These are phyloP conservation scores for Carex cristatella DNA, from an alignment of 176 grass and related monocot genomes.

Conservation along the genomic window DNA sequence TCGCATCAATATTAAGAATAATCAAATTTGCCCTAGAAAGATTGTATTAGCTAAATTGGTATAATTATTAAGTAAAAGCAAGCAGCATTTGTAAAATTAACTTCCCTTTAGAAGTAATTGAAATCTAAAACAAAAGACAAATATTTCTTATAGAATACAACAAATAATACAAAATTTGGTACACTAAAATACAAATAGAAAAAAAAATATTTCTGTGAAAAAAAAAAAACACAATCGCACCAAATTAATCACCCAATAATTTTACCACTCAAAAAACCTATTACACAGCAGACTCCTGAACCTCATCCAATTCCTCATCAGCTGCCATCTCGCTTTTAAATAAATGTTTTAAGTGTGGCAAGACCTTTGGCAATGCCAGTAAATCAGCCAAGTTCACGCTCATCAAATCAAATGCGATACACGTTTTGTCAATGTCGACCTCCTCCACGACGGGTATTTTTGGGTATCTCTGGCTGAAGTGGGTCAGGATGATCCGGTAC, in stretches of 20 bases:
- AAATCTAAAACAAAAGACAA: not conserved
- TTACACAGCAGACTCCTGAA: conserved; percentile 49
- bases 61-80: not conserved
- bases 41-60: not conserved
- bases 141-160: not conserved
- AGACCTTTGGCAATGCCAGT: conserved; percentile 59
- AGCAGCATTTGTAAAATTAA: not conserved
- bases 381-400: conserved; percentile 69
- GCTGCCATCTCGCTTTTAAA: conserved; percentile 58
- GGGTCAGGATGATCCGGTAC: conserved; percentile 78
- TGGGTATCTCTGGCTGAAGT: conserved; percentile 95
- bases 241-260: not conserved
- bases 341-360: conserved; percentile 69
- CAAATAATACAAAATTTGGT: not conserved
- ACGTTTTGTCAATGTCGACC: conserved; percentile 62
- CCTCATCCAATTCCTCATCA: conserved; percentile 58
- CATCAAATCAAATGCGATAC: conserved; percentile 88
- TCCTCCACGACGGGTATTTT: conserved; percentile 88
- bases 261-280: conserved; percentile 5
- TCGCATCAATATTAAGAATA: not conserved
- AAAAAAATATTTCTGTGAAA: not conserved
- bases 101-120: not conserved
- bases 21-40: not conserved
- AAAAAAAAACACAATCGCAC: not conserved
- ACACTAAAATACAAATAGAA: not conserved